Evolutionary conservation across 192 early-diverging fungal species (phyloP), one percentile per base, ranked within the genome.

Genomic region (Coemansia sp.): DNA sequence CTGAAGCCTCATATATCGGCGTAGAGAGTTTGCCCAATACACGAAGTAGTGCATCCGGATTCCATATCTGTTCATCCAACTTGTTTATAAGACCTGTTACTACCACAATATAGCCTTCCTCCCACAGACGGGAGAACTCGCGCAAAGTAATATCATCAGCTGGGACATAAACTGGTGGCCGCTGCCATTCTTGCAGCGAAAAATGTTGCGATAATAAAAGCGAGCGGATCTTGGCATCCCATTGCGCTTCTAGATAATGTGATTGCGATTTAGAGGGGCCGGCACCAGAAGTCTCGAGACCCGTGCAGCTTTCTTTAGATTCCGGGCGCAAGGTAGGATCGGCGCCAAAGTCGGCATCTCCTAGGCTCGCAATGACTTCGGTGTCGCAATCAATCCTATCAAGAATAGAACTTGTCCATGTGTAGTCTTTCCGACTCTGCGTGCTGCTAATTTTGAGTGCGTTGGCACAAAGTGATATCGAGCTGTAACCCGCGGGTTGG

Each of bases 391-490:
- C 75, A 20, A 78, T 64, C 11, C 46, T 24, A 42, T 78, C 75
- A 22, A 78, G 66, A 20, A 24, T 31, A 51, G 65, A 60, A 27
- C 32, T 56, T 9, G 57, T 52, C 75, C 75, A 76, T 57, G 69
- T 57, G 17, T 24, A 32, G 33, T 76, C 75, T n/a, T 57, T 60
- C 21, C 36, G 51, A 20, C 54, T 61, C 23, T 52, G 51, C 0
- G 59, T 61, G 20, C 57, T 61, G 3, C 54, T 30, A 4, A 70
- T 53, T 14, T 36, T 27, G 2, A 76, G 65, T n/a, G 61, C 68
- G 20, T 76, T 70, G 23, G 75, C 52, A n/a, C 75, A 76, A 6
- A 76, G 64, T n/a, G 75, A 76, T 19, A 76, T 71, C 7, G 75
- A 58, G 61, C 69, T 76, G 54, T 76, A 76, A 19, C 69, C 61